Evolutionary conservation across 2,329 filamentous ascomycete genomes (phyloP).

Genomic region (Penicillium palitans): DNA sequence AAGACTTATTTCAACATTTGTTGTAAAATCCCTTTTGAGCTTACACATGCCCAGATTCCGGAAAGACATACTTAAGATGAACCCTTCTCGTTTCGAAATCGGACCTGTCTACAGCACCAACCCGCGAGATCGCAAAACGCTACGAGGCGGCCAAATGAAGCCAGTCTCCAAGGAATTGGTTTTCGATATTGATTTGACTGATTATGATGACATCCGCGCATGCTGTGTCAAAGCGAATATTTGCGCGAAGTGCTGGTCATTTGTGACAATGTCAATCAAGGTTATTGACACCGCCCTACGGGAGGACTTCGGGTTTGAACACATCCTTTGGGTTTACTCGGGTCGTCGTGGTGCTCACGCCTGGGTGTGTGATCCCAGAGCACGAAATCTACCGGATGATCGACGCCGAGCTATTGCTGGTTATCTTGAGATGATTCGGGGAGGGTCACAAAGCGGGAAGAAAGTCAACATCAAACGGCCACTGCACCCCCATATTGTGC

Average conservation of each 20-base stretch:
- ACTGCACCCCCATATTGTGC: slow-evolving; percentile 82
- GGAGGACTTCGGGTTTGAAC: slow-evolving; percentile 94
- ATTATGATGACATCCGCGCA: slow-evolving; percentile 95
- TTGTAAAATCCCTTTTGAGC: not conserved
- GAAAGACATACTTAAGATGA: slow-evolving; percentile 84
- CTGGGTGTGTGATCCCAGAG: slow-evolving; percentile 93
- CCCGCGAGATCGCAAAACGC: slow-evolving; percentile 85
- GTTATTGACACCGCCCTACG: slow-evolving; percentile 82
- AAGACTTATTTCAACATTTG: slow-evolving; percentile 27
- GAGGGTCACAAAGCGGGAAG: slow-evolving; percentile 81
- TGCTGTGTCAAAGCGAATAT: slow-evolving; percentile 94
- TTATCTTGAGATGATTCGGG: slow-evolving; percentile 87
- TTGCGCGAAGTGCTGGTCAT: slow-evolving; percentile 91
- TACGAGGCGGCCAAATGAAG: slow-evolving; percentile 76
- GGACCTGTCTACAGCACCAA: slow-evolving; percentile 96
- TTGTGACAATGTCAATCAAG: slow-evolving; percentile 97
- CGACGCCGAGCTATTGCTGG: slow-evolving; percentile 81
- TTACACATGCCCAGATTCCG: slow-evolving; percentile 62
- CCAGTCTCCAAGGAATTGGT: slow-evolving; percentile 91
- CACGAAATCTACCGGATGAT: slow-evolving; percentile 79
- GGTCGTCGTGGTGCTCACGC: slow-evolving; percentile 95
- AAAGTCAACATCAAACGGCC: slow-evolving; percentile 81
- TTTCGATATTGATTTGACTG: slow-evolving; percentile 99
- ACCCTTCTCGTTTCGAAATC: slow-evolving; percentile 95
- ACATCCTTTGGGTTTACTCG: slow-evolving; percentile 98